These are phyloP conservation scores for Purshia tridentata DNA, from an alignment of 306 rosid genomes.

Conservation along the genomic window DNA sequence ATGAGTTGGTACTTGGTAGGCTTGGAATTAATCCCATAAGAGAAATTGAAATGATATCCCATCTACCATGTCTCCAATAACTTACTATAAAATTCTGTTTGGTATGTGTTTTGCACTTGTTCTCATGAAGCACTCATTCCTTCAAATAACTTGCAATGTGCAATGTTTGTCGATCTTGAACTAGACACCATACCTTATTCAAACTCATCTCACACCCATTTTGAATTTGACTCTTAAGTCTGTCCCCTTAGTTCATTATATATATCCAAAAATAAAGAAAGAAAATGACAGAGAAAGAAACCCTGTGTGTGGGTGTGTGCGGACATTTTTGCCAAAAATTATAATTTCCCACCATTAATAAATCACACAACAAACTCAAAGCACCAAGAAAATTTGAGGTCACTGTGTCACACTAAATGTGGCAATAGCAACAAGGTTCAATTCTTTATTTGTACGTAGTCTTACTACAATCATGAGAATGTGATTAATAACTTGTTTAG, in stretches of 20 bases:
- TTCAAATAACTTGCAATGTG: neutral
- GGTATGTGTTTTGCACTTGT: neutral
- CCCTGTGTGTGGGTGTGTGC: no score
- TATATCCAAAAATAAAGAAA: neutral
- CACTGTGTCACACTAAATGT: no score
- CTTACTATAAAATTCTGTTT: neutral
- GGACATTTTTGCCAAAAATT: no score
- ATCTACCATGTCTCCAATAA: slow-evolving; percentile 1
- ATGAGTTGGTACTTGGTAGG: slow-evolving; percentile 19
- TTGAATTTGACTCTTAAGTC: slow-evolving; percentile 31
- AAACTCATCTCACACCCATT: slow-evolving; percentile 21
- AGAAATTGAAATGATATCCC: slow-evolving; percentile 11
- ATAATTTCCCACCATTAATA: no score
- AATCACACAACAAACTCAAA: neutral
- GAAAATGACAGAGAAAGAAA: neutral
- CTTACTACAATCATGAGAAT: neutral
- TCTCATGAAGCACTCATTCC: neutral
- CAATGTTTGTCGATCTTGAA: slow-evolving; percentile 27
- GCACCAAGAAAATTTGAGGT: no score
- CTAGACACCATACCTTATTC: slow-evolving; percentile 51
- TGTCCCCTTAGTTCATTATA: slow-evolving; percentile 14
- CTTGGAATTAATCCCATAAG: neutral
- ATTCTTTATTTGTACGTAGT: neutral
- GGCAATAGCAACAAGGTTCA: neutral
- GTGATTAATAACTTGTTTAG: no score